Evolutionary conservation across 352 stramenopile species (phyloP).

Genomic region (Globisporangium parvum): DNA sequence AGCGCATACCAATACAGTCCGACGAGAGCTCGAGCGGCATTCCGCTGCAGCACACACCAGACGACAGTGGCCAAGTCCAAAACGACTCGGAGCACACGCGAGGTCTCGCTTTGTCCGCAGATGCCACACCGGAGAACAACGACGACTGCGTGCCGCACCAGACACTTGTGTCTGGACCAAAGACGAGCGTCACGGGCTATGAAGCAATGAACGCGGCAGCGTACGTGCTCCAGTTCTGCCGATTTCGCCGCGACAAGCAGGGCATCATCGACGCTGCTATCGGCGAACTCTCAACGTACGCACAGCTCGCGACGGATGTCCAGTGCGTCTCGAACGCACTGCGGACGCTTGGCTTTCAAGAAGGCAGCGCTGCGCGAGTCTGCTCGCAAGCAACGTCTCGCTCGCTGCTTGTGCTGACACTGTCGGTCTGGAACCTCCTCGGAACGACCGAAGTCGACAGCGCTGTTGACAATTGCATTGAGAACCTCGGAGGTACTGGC

Average conservation of each 20-base stretch:
- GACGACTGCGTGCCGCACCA: background rate
- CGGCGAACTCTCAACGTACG: conserved; percentile 1
- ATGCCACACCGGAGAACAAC: too few species aligned
- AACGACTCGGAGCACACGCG: background rate
- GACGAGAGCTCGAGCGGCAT: background rate
- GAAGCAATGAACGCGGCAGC: conserved; percentile 6
- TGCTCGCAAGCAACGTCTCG: background rate
- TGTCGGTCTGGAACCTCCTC: conserved; percentile 13
- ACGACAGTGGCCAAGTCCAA: background rate
- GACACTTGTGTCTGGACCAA: conserved; percentile 2
- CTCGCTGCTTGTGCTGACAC: conserved; percentile 6
- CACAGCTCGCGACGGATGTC: background rate
- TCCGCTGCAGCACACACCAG: background rate
- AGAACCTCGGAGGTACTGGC: background rate
- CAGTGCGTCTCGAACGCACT: conserved; percentile 2
- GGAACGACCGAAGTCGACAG: conserved; percentile 5
- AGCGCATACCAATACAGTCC: background rate
- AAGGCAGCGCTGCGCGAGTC: conserved; percentile 1
- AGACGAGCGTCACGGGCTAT: conserved; percentile 6
- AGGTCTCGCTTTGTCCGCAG: background rate
- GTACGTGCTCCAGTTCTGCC: conserved; percentile 12
- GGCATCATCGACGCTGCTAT: conserved; percentile 6
- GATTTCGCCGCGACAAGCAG: conserved; percentile 2
- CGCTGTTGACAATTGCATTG: background rate
- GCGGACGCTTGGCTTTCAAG: conserved; percentile 1